A percentile compares a stretch with the other conserved stretches of the same genome.
phyloP scores from a whole-genome alignment of 495 filamentous ascomycete genomes.

The Lasiosphaeria hispida region DNA sequence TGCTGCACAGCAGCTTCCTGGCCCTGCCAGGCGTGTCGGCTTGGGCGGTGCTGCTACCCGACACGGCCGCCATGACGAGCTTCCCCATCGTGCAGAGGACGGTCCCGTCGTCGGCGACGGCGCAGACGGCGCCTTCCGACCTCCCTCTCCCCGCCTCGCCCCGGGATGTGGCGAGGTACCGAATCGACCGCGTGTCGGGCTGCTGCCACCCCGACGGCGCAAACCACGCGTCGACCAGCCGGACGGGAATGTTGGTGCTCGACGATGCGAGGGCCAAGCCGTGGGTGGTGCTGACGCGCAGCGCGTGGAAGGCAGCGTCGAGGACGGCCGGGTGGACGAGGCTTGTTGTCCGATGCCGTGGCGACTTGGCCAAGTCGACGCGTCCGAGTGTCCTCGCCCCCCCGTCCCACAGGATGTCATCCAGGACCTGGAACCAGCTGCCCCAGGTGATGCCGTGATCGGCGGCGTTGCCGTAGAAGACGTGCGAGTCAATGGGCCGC shows the following conservation, averaged over 20 bases:
- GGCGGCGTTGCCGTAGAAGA: slow-evolving; percentile 27
- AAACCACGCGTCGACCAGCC: slow-evolving; percentile 29
- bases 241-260: slow-evolving; percentile 27
- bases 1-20: slow-evolving; percentile 27
- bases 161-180: neutral
- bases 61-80: slow-evolving; percentile 19
- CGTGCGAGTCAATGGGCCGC: slow-evolving; percentile 20
- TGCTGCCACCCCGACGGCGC: slow-evolving; percentile 28
- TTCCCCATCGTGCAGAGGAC: slow-evolving; percentile 24
- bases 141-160: neutral
- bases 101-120: slow-evolving; percentile 28
- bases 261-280: slow-evolving; percentile 13
- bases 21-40: neutral
- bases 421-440: slow-evolving; percentile 27
- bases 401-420: slow-evolving; percentile 30
- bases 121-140: slow-evolving; percentile 15
- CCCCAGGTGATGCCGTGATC: slow-evolving; percentile 28
- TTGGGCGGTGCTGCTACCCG: slow-evolving; percentile 11
- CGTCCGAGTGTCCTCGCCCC: slow-evolving; percentile 18
- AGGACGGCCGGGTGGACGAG: slow-evolving; percentile 41
- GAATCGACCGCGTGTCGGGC: slow-evolving; percentile 6
- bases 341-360: slow-evolving; percentile 23
- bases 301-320: slow-evolving; percentile 38
- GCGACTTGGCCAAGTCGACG: slow-evolving; percentile 19
- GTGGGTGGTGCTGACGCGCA: slow-evolving; percentile 21